Evolutionary conservation across 305 asterid species (phyloP).

Genomic region (Stenogyne calaminthoides): DNA sequence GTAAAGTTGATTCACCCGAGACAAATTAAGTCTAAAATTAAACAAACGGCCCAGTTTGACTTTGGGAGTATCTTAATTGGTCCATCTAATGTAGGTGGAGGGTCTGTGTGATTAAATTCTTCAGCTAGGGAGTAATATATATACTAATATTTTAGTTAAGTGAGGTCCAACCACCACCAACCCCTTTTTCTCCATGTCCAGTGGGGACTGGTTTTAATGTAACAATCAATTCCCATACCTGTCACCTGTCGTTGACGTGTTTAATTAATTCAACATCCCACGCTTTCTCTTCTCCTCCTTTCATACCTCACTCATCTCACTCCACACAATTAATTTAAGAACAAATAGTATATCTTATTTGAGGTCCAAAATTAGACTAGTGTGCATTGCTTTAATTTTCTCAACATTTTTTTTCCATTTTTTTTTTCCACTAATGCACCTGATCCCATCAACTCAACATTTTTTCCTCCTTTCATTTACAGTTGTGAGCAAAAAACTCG

Average conservation of each 20-base stretch:
- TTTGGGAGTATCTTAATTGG: not conserved
- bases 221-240: conserved; percentile 51
- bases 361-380: too few species aligned
- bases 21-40: too few species aligned
- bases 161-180: conserved; percentile 66
- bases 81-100: not conserved
- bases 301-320: not conserved
- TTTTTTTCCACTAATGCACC: too few species aligned
- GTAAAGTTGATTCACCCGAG: too few species aligned
- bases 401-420: too few species aligned
- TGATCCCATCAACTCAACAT: too few species aligned
- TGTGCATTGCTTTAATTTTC: too few species aligned
- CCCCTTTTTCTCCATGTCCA: conserved; percentile 42
- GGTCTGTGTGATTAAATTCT: not conserved
- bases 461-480: too few species aligned
- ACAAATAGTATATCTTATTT: too few species aligned
- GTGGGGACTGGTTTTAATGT: conserved; percentile 56
- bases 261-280: conserved; percentile 26
- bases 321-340: not conserved
- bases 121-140: too few species aligned
- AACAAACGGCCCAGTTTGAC: not conserved
- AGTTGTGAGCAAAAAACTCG: too few species aligned
- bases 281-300: not conserved
- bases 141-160: not conserved
- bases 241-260: conserved; percentile 50